A percentile compares a stretch with the other conserved stretches of the same genome.
Evolutionary conservation across 1,284 basidiomycete species (phyloP).

Genomic region (Serendipita sp.): DNA sequence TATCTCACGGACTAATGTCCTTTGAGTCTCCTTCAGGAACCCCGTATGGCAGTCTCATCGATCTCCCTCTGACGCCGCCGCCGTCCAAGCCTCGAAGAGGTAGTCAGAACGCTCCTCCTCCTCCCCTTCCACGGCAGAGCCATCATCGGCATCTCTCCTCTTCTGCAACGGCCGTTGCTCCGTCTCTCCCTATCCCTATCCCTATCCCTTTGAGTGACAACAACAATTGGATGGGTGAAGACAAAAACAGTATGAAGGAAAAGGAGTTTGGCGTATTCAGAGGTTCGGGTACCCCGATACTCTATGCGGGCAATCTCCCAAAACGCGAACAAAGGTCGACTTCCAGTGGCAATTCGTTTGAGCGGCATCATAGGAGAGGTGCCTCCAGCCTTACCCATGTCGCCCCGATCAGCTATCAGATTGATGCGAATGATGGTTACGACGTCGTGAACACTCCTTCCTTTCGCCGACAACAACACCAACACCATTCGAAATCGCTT

Average conservation of each 20-base stretch:
- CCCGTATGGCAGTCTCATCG: not conserved
- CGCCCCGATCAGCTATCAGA: constrained; percentile 56
- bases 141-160: constrained; percentile 4
- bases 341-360: constrained; percentile 13
- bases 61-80: not conserved
- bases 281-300: not conserved
- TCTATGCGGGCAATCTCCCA: not conserved
- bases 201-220: not conserved
- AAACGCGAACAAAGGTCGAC: constrained; percentile 14
- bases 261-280: not conserved
- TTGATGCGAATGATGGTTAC: constrained; percentile 37
- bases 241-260: not conserved
- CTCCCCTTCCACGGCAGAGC: not conserved
- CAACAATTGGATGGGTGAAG: not conserved
- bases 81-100: not conserved
- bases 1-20: not conserved
- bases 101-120: not conserved
- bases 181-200: not conserved
- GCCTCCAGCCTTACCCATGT: constrained; percentile 22
- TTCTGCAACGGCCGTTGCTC: constrained; percentile 2
- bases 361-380: constrained; percentile 17
- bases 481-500: not conserved
- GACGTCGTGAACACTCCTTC: not conserved
- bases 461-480: not conserved
- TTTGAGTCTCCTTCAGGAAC: not conserved